Conservation (phyloP, 2,329 filamentous ascomycete species). For the Neobulgaria alba region DNA sequence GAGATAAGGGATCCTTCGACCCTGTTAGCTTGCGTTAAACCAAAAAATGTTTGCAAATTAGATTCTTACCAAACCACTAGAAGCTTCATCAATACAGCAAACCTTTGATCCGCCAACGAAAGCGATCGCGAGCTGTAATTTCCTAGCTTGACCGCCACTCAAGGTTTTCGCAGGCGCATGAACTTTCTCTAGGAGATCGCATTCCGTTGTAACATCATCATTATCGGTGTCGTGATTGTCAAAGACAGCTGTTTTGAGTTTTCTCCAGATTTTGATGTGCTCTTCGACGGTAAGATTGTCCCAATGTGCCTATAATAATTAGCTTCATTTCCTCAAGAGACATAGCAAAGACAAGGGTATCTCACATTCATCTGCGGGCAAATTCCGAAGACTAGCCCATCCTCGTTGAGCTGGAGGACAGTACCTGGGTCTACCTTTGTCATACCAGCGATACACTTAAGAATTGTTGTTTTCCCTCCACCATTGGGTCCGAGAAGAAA, state of each 20-base stretch:
- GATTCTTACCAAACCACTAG: slow-evolving; percentile 41
- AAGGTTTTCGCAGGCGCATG: slow-evolving; percentile 47
- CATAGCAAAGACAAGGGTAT: slow-evolving; percentile 31
- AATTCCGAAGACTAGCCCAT: slow-evolving; percentile 22
- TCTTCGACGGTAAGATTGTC: slow-evolving; percentile 53
- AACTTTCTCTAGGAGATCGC: slow-evolving; percentile 50
- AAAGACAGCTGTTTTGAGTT: slow-evolving; percentile 41
- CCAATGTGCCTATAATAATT: slow-evolving; percentile 45
- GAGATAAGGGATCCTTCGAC: slow-evolving; percentile 47
- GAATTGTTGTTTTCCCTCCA: slow-evolving; percentile 55
- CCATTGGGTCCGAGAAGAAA: slow-evolving; percentile 58
- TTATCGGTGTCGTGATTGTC: slow-evolving; percentile 37
- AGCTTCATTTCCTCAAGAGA: slow-evolving; percentile 22
- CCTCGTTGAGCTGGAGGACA: slow-evolving; percentile 20
- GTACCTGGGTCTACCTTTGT: slow-evolving; percentile 47
- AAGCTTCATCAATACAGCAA: slow-evolving; percentile 59
- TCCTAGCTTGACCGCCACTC: slow-evolving; percentile 59
- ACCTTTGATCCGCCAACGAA: slow-evolving; percentile 56
- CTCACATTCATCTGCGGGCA: slow-evolving; percentile 24
- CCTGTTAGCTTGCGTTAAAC: slow-evolving; percentile 2
- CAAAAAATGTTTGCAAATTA: no score
- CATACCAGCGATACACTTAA: slow-evolving; percentile 58
- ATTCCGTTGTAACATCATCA: slow-evolving; percentile 42
- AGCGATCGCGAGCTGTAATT: slow-evolving; percentile 60
- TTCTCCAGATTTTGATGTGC: slow-evolving; percentile 54